phyloP scores from a whole-genome alignment of 495 filamentous ascomycete genomes.

The Daldinia caldariorum region DNA sequence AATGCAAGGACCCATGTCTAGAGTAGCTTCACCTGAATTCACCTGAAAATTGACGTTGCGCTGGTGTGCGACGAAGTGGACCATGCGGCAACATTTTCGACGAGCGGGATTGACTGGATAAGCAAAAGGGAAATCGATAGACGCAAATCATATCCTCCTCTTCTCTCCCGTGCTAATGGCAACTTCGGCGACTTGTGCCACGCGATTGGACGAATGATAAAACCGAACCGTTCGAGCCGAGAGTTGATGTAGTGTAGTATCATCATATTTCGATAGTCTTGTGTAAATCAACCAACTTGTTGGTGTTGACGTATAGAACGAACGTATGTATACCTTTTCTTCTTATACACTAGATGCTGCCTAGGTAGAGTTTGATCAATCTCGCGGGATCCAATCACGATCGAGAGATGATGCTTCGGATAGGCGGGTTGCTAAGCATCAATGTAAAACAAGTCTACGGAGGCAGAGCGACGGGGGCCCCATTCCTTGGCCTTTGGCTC shows the following conservation, averaged over 20 bases:
- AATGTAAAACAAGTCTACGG: constrained; percentile 49
- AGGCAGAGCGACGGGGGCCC: constrained; percentile 42
- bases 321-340: too few relatives aligned
- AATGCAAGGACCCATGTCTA: constrained; percentile 24
- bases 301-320: neutral
- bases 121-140: constrained; percentile 16
- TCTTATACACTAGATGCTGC: too few relatives aligned
- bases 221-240: constrained; percentile 37
- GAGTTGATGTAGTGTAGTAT: constrained; percentile 39
- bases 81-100: constrained; percentile 40
- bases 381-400: constrained; percentile 30
- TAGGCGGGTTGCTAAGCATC: constrained; percentile 42
- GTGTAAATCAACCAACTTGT: constrained; percentile 34
- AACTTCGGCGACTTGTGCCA: constrained; percentile 42
- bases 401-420: neutral
- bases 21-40: constrained; percentile 47
- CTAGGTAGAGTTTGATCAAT: constrained; percentile 8
- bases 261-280: constrained; percentile 48
- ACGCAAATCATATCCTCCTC: constrained; percentile 24
- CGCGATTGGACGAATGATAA: constrained; percentile 46
- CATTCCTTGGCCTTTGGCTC: constrained; percentile 43
- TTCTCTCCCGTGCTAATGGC: constrained; percentile 13
- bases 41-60: constrained; percentile 44
- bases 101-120: constrained; percentile 31
- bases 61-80: constrained; percentile 32